A percentile compares a stretch with the other conserved stretches of the same genome.
Conservation (phyloP, 768 basidiomycete species). For the Amanita brunnescens region DNA sequence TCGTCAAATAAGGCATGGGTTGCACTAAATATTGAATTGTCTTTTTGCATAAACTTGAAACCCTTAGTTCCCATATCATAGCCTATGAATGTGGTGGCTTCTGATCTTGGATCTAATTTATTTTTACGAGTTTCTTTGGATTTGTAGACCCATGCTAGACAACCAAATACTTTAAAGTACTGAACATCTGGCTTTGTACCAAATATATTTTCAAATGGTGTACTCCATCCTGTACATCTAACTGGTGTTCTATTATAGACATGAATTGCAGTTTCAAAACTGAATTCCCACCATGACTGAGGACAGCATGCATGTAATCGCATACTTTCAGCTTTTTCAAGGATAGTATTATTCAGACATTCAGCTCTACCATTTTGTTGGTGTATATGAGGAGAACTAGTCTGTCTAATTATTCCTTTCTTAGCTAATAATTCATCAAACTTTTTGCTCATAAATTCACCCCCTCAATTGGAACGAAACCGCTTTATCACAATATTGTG, state of each 20-base stretch:
- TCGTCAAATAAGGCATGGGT: background rate
- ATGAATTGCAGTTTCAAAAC: background rate
- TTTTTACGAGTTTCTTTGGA: background rate
- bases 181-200: background rate
- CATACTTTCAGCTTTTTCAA: background rate
- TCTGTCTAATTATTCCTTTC: slow-evolving; percentile 14
- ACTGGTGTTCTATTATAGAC: background rate
- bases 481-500: slow-evolving; percentile 6
- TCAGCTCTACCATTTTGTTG: slow-evolving; percentile 20
- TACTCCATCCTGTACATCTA: background rate
- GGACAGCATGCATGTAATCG: background rate
- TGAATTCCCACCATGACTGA: background rate
- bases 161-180: slow-evolving; percentile 2
- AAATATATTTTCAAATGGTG: background rate
- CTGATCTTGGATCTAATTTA: background rate
- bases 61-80: background rate
- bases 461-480: slow-evolving; percentile 17
- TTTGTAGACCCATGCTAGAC: background rate
- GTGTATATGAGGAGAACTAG: slow-evolving; percentile 18
- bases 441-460: slow-evolving; percentile 16
- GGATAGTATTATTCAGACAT: slow-evolving; percentile 13
- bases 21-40: background rate
- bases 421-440: slow-evolving; percentile 11
- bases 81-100: background rate
- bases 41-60: background rate